A percentile compares a stretch with the other conserved stretches of the same genome.
Evolutionary conservation across 306 rosid genomes (phyloP).

Genomic region (Fagus crenata): DNA sequence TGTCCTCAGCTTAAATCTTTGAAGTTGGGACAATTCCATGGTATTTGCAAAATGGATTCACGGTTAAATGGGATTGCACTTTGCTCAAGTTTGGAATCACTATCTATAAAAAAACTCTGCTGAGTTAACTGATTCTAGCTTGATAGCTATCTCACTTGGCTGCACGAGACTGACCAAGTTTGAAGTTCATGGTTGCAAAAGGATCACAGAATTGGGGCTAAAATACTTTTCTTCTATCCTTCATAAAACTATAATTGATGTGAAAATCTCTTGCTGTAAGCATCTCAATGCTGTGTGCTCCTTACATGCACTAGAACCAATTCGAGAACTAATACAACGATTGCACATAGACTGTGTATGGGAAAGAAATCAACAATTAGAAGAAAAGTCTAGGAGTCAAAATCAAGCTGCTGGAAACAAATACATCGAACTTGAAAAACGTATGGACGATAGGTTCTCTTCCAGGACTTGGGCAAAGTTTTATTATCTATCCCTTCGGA

Average conservation of each 20-base stretch:
- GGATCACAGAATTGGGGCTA: conserved; percentile 8
- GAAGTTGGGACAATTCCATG: conserved; percentile 10
- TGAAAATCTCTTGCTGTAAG: conserved; percentile 6
- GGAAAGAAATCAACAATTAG: not conserved
- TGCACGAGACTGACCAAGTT: conserved; percentile 8
- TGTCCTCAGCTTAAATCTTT: not conserved
- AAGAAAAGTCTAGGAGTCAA: not conserved
- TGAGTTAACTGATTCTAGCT: conserved; percentile 4
- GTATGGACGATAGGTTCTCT: not conserved
- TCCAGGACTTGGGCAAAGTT: not conserved
- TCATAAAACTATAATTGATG: conserved; percentile 5
- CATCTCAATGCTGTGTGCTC: not conserved
- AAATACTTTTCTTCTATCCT: conserved; percentile 1
- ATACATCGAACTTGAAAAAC: not conserved
- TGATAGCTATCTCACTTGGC: conserved; percentile 7
- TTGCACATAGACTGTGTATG: conserved; percentile 18
- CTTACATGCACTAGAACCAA: conserved; percentile 5
- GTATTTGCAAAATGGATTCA: not conserved
- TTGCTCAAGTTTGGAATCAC: not conserved
- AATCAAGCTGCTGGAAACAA: not conserved
- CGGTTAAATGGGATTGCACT: not conserved
- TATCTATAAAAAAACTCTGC: not conserved
- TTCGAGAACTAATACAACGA: conserved; percentile 1
- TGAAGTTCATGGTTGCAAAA: conserved; percentile 6
- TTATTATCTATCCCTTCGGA: conserved; percentile 5